These are phyloP conservation scores for Lentinula edodes DNA, from an alignment of 768 basidiomycete genomes.

Conservation along the genomic window DNA sequence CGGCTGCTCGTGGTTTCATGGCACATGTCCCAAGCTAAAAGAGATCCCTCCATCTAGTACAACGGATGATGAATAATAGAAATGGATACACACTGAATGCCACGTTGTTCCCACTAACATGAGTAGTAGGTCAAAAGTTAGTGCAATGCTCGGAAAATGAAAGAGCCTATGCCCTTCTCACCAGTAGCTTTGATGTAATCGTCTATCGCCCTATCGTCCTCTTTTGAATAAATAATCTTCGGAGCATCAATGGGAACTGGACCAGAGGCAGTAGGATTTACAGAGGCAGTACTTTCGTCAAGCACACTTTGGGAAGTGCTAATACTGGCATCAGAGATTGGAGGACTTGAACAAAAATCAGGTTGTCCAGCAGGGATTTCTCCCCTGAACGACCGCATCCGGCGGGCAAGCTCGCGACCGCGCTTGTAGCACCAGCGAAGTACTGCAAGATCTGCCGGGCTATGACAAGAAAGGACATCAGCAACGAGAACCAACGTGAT, in stretches of 20 bases:
- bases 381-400: conserved; percentile 25
- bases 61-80: not conserved
- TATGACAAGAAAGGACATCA: not conserved
- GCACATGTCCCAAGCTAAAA: conserved; percentile 42
- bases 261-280: not conserved
- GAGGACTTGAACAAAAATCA: not conserved
- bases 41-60: not conserved
- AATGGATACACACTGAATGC: conserved; percentile 18
- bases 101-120: conserved; percentile 14
- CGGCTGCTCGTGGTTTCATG: conserved; percentile 38
- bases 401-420: conserved; percentile 24
- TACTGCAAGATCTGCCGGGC: conserved; percentile 17
- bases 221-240: conserved; percentile 16
- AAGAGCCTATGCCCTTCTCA: conserved; percentile 1
- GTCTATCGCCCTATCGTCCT: conserved; percentile 21
- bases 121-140: not conserved
- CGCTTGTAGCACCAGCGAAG: conserved; percentile 21
- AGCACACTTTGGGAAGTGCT: not conserved
- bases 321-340: too few relatives aligned
- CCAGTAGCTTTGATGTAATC: conserved; percentile 9
- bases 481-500: not conserved
- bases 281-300: not conserved
- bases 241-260: conserved; percentile 15
- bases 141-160: not conserved
- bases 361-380: conserved; percentile 11